Evolutionary conservation across 2,329 filamentous ascomycete species (phyloP), one percentile per base, ranked within the genome.

Genomic region (Cordyceps cicadae): DNA sequence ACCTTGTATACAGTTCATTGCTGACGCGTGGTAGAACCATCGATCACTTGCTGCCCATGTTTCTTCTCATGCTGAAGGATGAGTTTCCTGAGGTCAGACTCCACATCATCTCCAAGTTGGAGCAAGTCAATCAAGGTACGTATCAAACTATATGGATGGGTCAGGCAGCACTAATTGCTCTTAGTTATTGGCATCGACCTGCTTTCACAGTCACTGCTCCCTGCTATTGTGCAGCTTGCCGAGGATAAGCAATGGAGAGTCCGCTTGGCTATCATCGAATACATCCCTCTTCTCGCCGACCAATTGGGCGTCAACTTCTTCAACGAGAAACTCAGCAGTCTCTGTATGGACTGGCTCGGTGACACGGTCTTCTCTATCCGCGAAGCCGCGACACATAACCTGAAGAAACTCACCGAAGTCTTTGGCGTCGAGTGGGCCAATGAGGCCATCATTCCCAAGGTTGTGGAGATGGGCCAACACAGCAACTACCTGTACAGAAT

Each of bases 221-320:
- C 95, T 14, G 94, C 94, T 50, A 99, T 99, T 70, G 92, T 97
- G 39, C 92, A 97, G 75, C 83, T 99, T 68, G 94, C 94, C 60
- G 94, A 97, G 76, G 94, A 99, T 76, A 99, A 99, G 83, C 92
- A 97, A 79, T 99, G 94, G 94, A 88, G 94, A 70, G 94, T 99
- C 63, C 89, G 94, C 67, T 83, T 99, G 66, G 94, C 94, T 63
- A 99, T 99, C 73, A 99, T 99, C 74, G 93, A 99, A 82, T 97
- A 99, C 77, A 97, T 99, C 69, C 94, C 94, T 34, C 83, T 99
- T 61, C 86, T 99, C 62, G 94, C 94, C 59, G 94, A 91, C 70
- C 94, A 99, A 74, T 84, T 99, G 14, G 94, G 94, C 54, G 92
- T 97, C 57, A 87, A 95, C 72, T 99, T 99, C 81, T 99, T 99